Base-by-base conservation (phyloP, 1,284 basidiomycete species). In the Tilletia indica region DNA sequence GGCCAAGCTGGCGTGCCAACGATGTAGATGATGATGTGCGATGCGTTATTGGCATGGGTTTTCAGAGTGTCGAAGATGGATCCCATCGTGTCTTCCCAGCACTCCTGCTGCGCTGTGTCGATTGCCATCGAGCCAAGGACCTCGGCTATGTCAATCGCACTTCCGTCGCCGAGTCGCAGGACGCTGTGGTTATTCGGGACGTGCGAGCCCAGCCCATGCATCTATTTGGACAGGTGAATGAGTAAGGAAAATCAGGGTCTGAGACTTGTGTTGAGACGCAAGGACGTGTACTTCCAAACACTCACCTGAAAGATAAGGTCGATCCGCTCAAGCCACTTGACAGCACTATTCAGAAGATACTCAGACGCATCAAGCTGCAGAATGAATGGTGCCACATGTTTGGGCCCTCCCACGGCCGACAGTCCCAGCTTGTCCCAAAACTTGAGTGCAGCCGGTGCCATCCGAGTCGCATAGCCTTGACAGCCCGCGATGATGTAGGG, bases 371-470 rank as follows among this genome's bases (percentile, higher is more conserved):
- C 71, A 1, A 72, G 71, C 54, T 78, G 71, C 16, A 81, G 70
- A 34, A 76, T 74, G 68, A 78, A 77, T n/a, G 75, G 77, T 0
- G 76, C 71, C 4, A 79, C 69, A 21, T 76, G 71, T 69, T 79
- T 79, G 25, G 68, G 73, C 9, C 80, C 80, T 25, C 79, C 74
- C 19, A 77, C 78, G 0, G 79, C 72, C 19, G 74, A 71, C 3
- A 82, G 70, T 61, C 75, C 77, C 8, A 80, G 74, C 72, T 82
- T 82, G 72, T 82, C 79, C 80, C 80, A 82, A 54, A 78, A 76
- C 39, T 42, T 68, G n/a, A 82, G 71, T 34, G 77, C 74, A 54
- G 80, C 73, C 3, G 80, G 76, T 38, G 72, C 64, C 19, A 78
- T 67, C 67, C 73, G 51, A 25, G 76, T 70, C 21, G 79, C 74